Conservation (phyloP, 805 yeast species). For the Myxozyma neglecta region DNA sequence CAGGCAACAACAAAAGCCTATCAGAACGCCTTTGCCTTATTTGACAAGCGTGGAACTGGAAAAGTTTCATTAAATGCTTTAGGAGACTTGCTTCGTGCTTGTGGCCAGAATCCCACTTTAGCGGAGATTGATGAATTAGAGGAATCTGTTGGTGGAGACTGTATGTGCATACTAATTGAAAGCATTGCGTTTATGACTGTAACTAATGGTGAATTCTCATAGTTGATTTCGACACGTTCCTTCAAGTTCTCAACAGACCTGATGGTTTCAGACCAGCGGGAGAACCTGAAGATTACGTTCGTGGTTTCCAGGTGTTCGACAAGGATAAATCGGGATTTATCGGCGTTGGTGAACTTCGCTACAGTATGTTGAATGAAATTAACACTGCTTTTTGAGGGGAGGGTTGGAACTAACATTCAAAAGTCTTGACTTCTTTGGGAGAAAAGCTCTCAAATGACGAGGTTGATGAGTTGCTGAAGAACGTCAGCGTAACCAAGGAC, state of each 20-base stretch:
- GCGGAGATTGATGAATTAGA: conserved; percentile 73
- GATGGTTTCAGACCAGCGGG: conserved; percentile 87
- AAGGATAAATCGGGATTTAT: conserved; percentile 93
- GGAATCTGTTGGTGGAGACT: conserved; percentile 42
- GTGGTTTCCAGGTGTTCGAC: conserved; percentile 96
- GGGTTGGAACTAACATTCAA: background rate
- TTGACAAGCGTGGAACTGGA: conserved; percentile 95
- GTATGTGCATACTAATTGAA: conserved; percentile 32
- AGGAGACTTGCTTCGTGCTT: conserved; percentile 93
- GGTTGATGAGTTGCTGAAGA: conserved; percentile 93
- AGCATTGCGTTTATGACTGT: background rate
- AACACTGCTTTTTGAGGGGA: background rate
- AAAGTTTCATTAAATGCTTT: conserved; percentile 77
- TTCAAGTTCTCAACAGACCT: conserved; percentile 75
- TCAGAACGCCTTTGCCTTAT: conserved; percentile 82
- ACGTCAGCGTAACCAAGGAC: conserved; percentile 88
- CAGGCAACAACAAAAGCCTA: conserved; percentile 29
- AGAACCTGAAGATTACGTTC: conserved; percentile 87
- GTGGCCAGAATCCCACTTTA: conserved; percentile 97
- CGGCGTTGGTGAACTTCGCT: conserved; percentile 94
- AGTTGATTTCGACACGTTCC: conserved; percentile 74
- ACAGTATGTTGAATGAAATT: conserved; percentile 45
- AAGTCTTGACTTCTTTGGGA: conserved; percentile 85
- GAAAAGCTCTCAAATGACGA: conserved; percentile 88
- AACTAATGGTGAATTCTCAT: background rate